Percentiles rank a stretch among this genome's conserved stretches.
Conservation (phyloP, 2,329 filamentous ascomycete species). For the Passalora sequoiae region DNA sequence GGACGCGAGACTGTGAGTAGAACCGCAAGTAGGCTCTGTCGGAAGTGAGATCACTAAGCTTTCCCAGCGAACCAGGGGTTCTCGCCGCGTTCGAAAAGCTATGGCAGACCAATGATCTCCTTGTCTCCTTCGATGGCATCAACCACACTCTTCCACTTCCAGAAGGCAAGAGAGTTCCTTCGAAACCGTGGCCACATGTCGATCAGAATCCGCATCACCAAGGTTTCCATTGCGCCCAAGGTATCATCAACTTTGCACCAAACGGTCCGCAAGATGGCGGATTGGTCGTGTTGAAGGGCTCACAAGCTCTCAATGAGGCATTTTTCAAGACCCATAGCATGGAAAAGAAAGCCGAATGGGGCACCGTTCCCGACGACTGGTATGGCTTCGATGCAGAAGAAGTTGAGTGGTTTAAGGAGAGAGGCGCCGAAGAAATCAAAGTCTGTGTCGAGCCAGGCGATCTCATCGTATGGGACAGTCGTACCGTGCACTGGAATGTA, state of each 20-base stretch:
- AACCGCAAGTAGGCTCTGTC: neutral
- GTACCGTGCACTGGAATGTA: conserved; percentile 43
- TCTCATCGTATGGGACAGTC: conserved; percentile 27
- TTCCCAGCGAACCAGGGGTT: conserved; percentile 16
- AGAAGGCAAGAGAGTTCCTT: conserved; percentile 5
- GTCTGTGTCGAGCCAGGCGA: conserved; percentile 19
- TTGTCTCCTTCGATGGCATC: conserved; percentile 21
- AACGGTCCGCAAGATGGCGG: conserved; percentile 21
- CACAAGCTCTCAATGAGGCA: conserved; percentile 10
- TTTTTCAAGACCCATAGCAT: conserved; percentile 16
- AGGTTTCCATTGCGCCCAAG: conserved; percentile 10
- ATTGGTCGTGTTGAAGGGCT: conserved; percentile 13
- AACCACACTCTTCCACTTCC: conserved; percentile 18
- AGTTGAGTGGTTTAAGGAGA: conserved; percentile 14
- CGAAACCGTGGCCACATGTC: conserved; percentile 13
- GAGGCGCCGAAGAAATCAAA: conserved; percentile 12
- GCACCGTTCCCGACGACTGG: conserved; percentile 15
- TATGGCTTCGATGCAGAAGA: conserved; percentile 15
- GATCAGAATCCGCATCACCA: conserved; percentile 11
- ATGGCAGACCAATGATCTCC: conserved; percentile 18
- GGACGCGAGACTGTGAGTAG: conserved; percentile 14
- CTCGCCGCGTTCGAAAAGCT: conserved; percentile 17
- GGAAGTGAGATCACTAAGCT: neutral
- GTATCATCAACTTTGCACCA: conserved; percentile 18
- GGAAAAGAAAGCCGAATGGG: conserved; percentile 15